These are phyloP conservation scores for Fusarium beomiforme DNA, from an alignment of 2,329 filamentous ascomycete genomes.

Conservation along the genomic window DNA sequence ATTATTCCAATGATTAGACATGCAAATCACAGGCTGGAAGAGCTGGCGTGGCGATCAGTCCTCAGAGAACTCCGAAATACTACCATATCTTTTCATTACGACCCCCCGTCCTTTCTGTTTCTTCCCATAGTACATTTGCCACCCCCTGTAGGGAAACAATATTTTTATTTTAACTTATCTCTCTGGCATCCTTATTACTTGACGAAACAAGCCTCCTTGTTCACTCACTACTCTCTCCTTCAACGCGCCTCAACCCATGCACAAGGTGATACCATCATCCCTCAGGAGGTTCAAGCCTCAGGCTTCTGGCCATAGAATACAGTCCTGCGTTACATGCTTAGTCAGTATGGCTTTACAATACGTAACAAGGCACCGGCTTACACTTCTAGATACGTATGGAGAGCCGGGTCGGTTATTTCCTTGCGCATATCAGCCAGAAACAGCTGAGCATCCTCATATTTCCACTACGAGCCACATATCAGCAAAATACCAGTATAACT, in stretches of 20 bases:
- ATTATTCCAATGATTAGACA: too few species aligned
- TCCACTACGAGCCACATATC: background rate
- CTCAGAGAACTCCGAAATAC: too few species aligned
- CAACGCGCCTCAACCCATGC: background rate
- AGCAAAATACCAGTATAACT: background rate
- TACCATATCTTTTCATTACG: too few species aligned
- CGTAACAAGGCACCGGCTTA: background rate
- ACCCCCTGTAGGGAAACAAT: too few species aligned
- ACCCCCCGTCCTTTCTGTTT: too few species aligned
- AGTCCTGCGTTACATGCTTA: rapidly evolving
- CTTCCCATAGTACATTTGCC: too few species aligned
- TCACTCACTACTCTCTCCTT: rapidly evolving
- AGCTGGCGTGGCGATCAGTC: too few species aligned
- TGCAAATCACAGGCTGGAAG: too few species aligned
- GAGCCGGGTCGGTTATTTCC: constrained; percentile 16
- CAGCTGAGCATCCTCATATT: constrained; percentile 30
- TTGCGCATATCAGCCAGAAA: constrained; percentile 26
- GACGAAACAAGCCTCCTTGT: too few species aligned
- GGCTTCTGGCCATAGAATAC: background rate
- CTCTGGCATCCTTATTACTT: too few species aligned
- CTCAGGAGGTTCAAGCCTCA: background rate
- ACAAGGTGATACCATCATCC: rapidly evolving
- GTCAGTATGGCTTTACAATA: background rate
- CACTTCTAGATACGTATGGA: constrained; percentile 29
- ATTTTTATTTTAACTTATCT: too few species aligned